phyloP scores from a whole-genome alignment of 2,329 filamentous ascomycete genomes.

The Claviceps lovelessii region DNA sequence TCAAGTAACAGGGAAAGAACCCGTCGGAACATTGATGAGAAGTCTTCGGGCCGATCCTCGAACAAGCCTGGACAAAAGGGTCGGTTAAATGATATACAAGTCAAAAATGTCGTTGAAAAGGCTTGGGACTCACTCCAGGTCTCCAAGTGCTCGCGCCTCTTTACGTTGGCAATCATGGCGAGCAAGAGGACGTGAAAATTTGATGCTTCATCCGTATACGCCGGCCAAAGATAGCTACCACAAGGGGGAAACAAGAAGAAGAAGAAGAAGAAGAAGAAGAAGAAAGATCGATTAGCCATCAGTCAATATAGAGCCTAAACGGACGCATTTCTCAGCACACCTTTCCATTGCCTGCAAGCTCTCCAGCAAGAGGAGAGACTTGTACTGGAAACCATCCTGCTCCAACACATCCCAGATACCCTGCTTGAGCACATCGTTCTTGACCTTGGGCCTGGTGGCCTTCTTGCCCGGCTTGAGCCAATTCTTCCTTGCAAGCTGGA shows the following conservation, averaged over 20 bases:
- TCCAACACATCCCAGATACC: conserved; percentile 84
- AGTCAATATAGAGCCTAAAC: not conserved
- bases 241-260: not conserved
- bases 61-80: conserved; percentile 47
- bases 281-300: not conserved
- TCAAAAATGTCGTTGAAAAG: not conserved
- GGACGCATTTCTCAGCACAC: conserved; percentile 23
- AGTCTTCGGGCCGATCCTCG: conserved; percentile 60
- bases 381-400: conserved; percentile 62
- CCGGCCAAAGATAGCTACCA: conserved; percentile 78
- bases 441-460: conserved; percentile 53
- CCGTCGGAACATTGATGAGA: conserved; percentile 79
- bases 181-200: conserved; percentile 86
- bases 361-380: conserved; percentile 69
- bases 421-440: conserved; percentile 72
- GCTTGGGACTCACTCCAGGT: conserved; percentile 55
- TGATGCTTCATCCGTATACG: conserved; percentile 74
- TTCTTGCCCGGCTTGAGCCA: conserved; percentile 61
- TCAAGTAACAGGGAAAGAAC: conserved; percentile 77
- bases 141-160: conserved; percentile 71
- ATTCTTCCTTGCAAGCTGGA: conserved; percentile 65
- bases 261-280: not conserved
- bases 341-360: conserved; percentile 81
- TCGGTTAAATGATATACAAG: no score
- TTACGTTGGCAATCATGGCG: conserved; percentile 73